These are phyloP conservation scores for Phytopythium chamaehyphon DNA, from an alignment of 352 stramenopile species.

Conservation along the genomic window DNA sequence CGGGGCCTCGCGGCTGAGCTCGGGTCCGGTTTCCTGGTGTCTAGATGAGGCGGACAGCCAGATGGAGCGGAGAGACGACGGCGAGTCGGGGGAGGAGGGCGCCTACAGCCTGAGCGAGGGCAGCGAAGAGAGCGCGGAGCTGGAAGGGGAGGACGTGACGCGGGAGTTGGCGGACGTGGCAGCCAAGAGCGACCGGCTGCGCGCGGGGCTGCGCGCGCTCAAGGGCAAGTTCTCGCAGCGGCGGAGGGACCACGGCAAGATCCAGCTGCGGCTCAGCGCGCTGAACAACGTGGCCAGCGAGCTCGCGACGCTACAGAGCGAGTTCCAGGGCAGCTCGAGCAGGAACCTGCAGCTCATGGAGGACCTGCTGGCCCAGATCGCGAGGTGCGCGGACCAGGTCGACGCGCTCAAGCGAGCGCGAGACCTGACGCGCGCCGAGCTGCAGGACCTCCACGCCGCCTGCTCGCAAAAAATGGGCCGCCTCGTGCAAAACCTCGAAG, in stretches of 20 bases:
- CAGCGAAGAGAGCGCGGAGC: constrained; percentile 2
- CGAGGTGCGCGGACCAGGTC: constrained; percentile 44
- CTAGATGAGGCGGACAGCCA: not conserved
- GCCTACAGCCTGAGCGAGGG: constrained; percentile 8
- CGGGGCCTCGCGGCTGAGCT: too few species aligned
- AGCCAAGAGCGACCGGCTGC: constrained; percentile 38
- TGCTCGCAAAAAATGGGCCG: constrained; percentile 45
- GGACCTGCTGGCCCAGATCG: constrained; percentile 44
- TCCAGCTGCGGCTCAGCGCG: constrained; percentile 29
- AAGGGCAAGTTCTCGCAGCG: constrained; percentile 33
- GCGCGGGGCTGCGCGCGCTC: constrained; percentile 30
- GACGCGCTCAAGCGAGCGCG: constrained; percentile 31
- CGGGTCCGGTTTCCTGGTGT: too few species aligned
- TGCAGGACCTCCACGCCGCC: constrained; percentile 36
- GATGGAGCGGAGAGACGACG: not conserved
- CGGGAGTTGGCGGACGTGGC: constrained; percentile 23
- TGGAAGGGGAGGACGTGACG: constrained; percentile 4
- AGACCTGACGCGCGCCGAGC: constrained; percentile 27
- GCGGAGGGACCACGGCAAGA: constrained; percentile 28
- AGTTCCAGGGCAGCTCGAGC: constrained; percentile 39
- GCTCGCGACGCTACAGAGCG: constrained; percentile 29
- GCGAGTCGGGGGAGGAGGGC: not conserved
- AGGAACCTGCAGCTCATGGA: constrained; percentile 49
- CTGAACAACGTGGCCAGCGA: constrained; percentile 39
- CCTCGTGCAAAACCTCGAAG: constrained; percentile 35